Evolutionary conservation across 1,284 basidiomycete genomes (phyloP), one percentile per base, ranked within the genome.

Genomic region (Fomitopsis palustris): DNA sequence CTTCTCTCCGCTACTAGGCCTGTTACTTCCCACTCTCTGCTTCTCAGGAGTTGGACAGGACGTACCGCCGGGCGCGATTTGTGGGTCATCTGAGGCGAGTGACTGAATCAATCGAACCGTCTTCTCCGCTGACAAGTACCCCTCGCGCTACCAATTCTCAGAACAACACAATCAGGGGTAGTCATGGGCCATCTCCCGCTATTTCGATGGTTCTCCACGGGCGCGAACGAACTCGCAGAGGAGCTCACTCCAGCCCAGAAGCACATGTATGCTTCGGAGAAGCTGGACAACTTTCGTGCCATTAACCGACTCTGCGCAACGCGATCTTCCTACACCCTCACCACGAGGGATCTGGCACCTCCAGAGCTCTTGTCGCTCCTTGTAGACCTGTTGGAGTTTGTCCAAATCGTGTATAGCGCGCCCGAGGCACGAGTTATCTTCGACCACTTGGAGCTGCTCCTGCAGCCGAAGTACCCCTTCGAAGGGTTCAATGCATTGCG

Each of bases 361-460:
- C 55, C 63, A 17, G 70, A 70, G 6, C 60, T 80, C 17, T 67
- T 72, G 45, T 39, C 62, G 23, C 74, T 79, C 59, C 71, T 84
- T 17, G 71, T 76, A 43, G 77, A 79, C 54, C 63, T 83, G 51
- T 81, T 81, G 73, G 78, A 84, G 70, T 84, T 82, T 64, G 77
- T 81, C 4, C 81, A 84, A 64, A 55, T 81, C 6, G 64, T 72
- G 17, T 66, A 64, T 42, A 43, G 56, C 14, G 60, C 78, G 41
- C 60, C 66, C 4, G 74, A 78, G 4, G 64, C 76, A 38, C 67
- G 73, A 33, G 74, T 76, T 62, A 64, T 83, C n/a, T 75, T 81
- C 58, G 58, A 72, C n/a, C 73, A 81, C 61, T 64, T 77, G 29
- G 67, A 71, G 27, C 57, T 62, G 17, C 69, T 84, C n/a, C 66